Percentiles rank a stretch among this genome's conserved stretches.
Conservation (phyloP, 1,284 basidiomycete species). For the Moesziomyces sp. region DNA sequence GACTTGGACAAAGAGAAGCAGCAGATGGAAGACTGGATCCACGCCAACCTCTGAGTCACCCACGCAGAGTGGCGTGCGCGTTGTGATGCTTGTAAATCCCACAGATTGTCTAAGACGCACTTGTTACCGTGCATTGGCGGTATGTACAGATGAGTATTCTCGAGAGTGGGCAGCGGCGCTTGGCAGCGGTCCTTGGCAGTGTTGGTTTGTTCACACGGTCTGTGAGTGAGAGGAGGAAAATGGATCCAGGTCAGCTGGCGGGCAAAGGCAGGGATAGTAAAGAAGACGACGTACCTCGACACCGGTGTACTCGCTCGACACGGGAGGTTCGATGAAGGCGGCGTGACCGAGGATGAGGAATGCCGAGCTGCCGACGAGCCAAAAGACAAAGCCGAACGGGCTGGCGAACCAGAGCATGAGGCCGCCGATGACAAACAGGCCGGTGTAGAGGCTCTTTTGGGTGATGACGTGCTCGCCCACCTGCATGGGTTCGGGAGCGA, state of each 20-base stretch:
- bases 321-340: slow-evolving; percentile 83
- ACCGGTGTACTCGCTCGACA: slow-evolving; percentile 85
- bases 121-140: background rate
- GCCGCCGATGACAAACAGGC: slow-evolving; percentile 67
- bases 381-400: slow-evolving; percentile 66
- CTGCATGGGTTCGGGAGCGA: slow-evolving; percentile 73
- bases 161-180: too few relatives aligned
- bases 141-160: background rate
- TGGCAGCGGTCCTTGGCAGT: too few relatives aligned
- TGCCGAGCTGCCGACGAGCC: slow-evolving; percentile 68
- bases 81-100: too few relatives aligned
- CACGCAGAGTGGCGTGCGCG: background rate
- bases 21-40: slow-evolving; percentile 25
- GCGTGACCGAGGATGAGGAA: slow-evolving; percentile 78
- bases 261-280: background rate
- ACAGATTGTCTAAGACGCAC: background rate
- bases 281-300: slow-evolving; percentile 71
- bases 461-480: slow-evolving; percentile 81
- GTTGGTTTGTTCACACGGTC: slow-evolving; percentile 5
- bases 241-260: too few relatives aligned
- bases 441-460: slow-evolving; percentile 77
- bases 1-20: slow-evolving; percentile 26
- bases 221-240: background rate
- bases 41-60: slow-evolving; percentile 9
- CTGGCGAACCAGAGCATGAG: slow-evolving; percentile 62